These are phyloP conservation scores for Trypanosoma cruzi DNA, from an alignment of 208 protist genomes.

Conservation along the genomic window DNA sequence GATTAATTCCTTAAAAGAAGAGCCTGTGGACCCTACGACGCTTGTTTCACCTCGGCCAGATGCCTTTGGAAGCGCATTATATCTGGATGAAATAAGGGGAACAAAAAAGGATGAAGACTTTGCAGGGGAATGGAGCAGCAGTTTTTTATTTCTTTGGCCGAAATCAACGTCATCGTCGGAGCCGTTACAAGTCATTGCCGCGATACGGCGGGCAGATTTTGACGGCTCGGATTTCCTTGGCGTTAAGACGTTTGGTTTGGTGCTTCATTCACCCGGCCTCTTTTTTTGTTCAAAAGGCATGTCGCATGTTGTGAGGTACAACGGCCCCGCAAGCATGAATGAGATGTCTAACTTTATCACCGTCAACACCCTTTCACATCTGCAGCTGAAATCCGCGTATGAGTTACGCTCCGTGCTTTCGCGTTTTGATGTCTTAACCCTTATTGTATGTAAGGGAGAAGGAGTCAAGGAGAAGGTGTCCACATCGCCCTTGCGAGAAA, in stretches of 20 bases:
- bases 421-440: conserved; percentile 17
- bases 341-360: conserved; percentile 18
- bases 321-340: not conserved
- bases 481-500: conserved; percentile 14
- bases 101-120: not conserved
- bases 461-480: not conserved
- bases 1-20: not conserved
- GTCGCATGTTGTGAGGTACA: not conserved
- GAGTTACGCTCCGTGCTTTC: conserved; percentile 13
- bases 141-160: conserved; percentile 15
- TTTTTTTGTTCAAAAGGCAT: conserved; percentile 26
- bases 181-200: conserved; percentile 32
- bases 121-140: too few species aligned
- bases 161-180: not conserved
- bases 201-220: conserved; percentile 31
- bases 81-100: not conserved
- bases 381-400: conserved; percentile 6
- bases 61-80: conserved; percentile 12
- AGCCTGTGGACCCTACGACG: not conserved
- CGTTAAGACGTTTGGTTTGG: not conserved
- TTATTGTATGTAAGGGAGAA: conserved; percentile 26
- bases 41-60: conserved; percentile 3
- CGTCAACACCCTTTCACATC: conserved; percentile 9
- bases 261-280: conserved; percentile 18
- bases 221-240: not conserved